These are phyloP conservation scores for Lagenaria siceraria DNA, from an alignment of 306 rosid species.

Conservation along the genomic window DNA sequence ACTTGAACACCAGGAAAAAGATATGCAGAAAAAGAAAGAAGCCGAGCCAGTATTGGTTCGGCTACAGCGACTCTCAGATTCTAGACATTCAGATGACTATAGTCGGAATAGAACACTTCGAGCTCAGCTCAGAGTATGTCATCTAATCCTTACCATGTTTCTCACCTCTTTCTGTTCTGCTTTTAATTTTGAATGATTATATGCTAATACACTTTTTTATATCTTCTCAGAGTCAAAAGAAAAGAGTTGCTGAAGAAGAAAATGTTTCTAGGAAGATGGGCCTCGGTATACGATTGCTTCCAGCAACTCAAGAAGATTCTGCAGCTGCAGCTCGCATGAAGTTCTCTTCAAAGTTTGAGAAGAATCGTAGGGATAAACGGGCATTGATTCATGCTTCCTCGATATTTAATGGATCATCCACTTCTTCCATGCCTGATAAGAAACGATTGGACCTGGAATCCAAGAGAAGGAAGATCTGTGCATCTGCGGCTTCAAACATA, in stretches of 20 bases:
- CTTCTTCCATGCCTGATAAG: constrained; percentile 30
- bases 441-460: constrained; percentile 48
- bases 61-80: constrained; percentile 64
- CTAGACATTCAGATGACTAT: constrained; percentile 72
- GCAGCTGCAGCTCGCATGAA: constrained; percentile 41
- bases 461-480: constrained; percentile 70
- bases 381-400: constrained; percentile 53
- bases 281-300: constrained; percentile 64
- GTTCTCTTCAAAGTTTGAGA: constrained; percentile 55
- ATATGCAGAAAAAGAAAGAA: constrained; percentile 79
- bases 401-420: constrained; percentile 43
- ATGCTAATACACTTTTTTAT: not conserved
- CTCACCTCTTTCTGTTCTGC: constrained; percentile 7
- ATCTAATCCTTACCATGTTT: constrained; percentile 8
- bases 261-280: constrained; percentile 52
- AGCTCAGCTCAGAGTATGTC: constrained; percentile 62
- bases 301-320: constrained; percentile 47
- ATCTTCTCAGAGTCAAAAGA: constrained; percentile 68
- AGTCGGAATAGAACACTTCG: constrained; percentile 58
- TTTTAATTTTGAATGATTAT: not conserved
- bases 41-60: constrained; percentile 78
- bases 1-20: constrained; percentile 85
- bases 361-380: constrained; percentile 53
- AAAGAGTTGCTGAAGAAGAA: constrained; percentile 86
- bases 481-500: constrained; percentile 46